A percentile compares a stretch with the other conserved stretches of the same genome.
phyloP scores from a whole-genome alignment of 495 filamentous ascomycete species.

The Tetracladium setigerum region DNA sequence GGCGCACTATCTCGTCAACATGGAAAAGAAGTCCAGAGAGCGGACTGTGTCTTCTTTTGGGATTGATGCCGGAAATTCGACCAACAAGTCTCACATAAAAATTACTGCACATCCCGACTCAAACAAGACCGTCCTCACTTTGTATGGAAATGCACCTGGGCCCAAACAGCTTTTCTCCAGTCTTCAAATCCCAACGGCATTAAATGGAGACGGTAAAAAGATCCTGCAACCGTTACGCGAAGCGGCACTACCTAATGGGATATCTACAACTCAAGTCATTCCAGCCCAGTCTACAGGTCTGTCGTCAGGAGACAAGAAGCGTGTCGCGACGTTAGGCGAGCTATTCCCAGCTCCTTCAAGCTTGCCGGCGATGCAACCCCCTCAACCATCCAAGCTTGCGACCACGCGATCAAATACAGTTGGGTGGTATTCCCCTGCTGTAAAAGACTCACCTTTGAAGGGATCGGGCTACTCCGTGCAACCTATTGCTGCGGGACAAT shows the following conservation, averaged over 20 bases:
- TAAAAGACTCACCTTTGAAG: conserved; percentile 17
- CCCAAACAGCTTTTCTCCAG: conserved; percentile 80
- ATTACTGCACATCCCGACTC: conserved; percentile 23
- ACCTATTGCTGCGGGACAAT: conserved; percentile 52
- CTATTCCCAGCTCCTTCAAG: conserved; percentile 66
- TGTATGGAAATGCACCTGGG: conserved; percentile 62
- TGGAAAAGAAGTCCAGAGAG: conserved; percentile 35
- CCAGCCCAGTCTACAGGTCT: conserved; percentile 40
- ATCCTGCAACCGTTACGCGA: conserved; percentile 46
- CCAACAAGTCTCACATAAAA: conserved; percentile 12
- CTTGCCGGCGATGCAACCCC: conserved; percentile 61
- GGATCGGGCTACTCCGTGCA: conserved; percentile 49
- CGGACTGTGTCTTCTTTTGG: conserved; percentile 33
- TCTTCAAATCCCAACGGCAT: conserved; percentile 48
- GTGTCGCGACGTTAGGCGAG: conserved; percentile 63
- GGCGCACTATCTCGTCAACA: conserved; percentile 25
- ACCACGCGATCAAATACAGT: conserved; percentile 52
- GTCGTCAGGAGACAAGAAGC: conserved; percentile 31
- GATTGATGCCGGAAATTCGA: conserved; percentile 2
- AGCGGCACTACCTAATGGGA: conserved; percentile 61
- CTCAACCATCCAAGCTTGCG: conserved; percentile 56
- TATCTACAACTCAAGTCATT: conserved; percentile 60
- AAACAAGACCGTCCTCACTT: conserved; percentile 57
- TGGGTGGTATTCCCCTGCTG: conserved; percentile 52
- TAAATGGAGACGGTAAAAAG: conserved; percentile 24